Conservation (phyloP, 1,139 yeast species). For the Hansenula lynferdii region DNA sequence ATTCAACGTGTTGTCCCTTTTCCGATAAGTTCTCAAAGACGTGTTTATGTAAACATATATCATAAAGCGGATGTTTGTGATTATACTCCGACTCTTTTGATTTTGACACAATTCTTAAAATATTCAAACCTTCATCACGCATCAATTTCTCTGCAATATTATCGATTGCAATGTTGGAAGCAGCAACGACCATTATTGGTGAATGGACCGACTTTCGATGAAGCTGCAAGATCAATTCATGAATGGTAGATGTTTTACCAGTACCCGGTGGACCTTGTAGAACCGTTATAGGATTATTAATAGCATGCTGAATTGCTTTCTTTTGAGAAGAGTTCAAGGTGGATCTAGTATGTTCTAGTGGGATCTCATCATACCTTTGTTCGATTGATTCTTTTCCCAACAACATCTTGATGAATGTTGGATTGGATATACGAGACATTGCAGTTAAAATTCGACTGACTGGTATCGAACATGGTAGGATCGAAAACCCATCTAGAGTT, state of each 20-base stretch:
- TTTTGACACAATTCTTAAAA: slow-evolving; percentile 55
- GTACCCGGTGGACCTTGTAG: slow-evolving; percentile 71
- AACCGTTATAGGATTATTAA: slow-evolving; percentile 62
- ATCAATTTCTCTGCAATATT: slow-evolving; percentile 68
- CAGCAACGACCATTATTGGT: slow-evolving; percentile 71
- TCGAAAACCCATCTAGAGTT: slow-evolving; percentile 31
- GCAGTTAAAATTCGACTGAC: slow-evolving; percentile 59
- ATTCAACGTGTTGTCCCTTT: slow-evolving; percentile 35
- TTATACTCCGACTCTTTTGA: slow-evolving; percentile 61
- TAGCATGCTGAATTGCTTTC: slow-evolving; percentile 60
- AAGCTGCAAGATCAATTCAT: slow-evolving; percentile 60
- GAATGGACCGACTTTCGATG: slow-evolving; percentile 48
- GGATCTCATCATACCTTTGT: slow-evolving; percentile 53
- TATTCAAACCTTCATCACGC: slow-evolving; percentile 39
- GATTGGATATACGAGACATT: slow-evolving; percentile 55
- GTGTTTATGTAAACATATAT: slow-evolving; percentile 61
- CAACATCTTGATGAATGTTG: slow-evolving; percentile 51
- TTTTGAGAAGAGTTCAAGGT: slow-evolving; percentile 61
- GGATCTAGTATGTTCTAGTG: slow-evolving; percentile 42
- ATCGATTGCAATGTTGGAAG: slow-evolving; percentile 72
- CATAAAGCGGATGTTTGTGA: slow-evolving; percentile 47
- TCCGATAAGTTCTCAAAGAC: slow-evolving; percentile 46
- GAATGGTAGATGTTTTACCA: slow-evolving; percentile 62
- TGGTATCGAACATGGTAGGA: slow-evolving; percentile 61
- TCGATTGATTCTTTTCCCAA: slow-evolving; percentile 57